Evolutionary conservation across 2,329 filamentous ascomycete genomes (phyloP), one percentile per base, ranked within the genome.

Genomic region (Talaromyces marneffei): DNA sequence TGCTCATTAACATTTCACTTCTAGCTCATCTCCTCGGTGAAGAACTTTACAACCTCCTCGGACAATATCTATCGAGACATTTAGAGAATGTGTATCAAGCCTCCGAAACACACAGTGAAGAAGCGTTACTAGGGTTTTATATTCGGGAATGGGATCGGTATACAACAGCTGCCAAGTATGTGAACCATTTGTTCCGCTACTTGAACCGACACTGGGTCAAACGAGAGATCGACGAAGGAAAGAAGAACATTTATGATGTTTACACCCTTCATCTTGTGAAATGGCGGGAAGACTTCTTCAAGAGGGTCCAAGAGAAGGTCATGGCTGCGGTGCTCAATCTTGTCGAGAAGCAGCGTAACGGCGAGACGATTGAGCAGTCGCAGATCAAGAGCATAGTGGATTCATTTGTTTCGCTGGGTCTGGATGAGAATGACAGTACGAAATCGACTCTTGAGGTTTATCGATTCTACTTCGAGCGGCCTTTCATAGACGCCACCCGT

Each of bases 161-260:
- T 78, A 99, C 94, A 1, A 91, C 90, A 14, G 93, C 94, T 1
- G 94, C 92, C 63, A 96, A 95, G 76, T 99, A 96, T 78, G 94
- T 97, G 74, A 95, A 99, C 76, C 93, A 99, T 73, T 80, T 99
- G 7, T 99, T 99, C 81, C 83, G 89, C 59, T 99, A 99, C 72
- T 85, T 99, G 27, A 99, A 99, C 72, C 86, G 94, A 31, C 94
- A 99, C 77, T 99, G 95, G 94, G 94, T 99, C 1, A 99, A 97
- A 82, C 85, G 94, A 31, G 94, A 99, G 78, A 96, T 99, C 78
- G 94, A 99, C 65, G 94, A 99, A 75, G 94, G 94, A 35, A 97
- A 99, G 79, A 97, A 97, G 80, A 90, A 93, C 70, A 90, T 97
- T 7, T 97, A 95, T 75, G 94, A 99, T 74, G 94, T 99, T 53